phyloP scores from a whole-genome alignment of 805 yeast species.

The Monosporozyma siamensis region DNA sequence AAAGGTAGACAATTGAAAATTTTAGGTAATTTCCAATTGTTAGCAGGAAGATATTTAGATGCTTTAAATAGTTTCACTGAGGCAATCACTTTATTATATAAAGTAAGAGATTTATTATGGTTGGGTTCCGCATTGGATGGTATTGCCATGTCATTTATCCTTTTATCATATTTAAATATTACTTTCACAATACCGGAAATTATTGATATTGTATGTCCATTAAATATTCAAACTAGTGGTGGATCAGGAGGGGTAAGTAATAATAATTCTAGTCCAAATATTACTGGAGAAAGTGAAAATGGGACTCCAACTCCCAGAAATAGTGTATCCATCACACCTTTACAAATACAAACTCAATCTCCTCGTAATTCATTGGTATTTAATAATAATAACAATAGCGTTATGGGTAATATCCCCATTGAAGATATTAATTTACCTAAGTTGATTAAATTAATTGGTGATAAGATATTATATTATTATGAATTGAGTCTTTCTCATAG shows the following conservation, averaged over 20 bases:
- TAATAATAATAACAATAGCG: constrained; percentile 2
- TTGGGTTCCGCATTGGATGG: constrained; percentile 82
- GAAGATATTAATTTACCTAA: constrained; percentile 28
- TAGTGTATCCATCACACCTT: constrained; percentile 18
- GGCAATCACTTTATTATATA: constrained; percentile 48
- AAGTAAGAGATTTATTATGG: constrained; percentile 75
- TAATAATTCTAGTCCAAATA: constrained; percentile 4
- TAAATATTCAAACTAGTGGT: constrained; percentile 12
- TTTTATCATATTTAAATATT: constrained; percentile 44
- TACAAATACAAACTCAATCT: constrained; percentile 35
- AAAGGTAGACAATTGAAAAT: constrained; percentile 69
- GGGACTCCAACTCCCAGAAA: constrained; percentile 12
- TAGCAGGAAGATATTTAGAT: constrained; percentile 69
- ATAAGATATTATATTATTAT: constrained; percentile 36
- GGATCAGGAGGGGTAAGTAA: background rate
- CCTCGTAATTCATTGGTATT: constrained; percentile 38
- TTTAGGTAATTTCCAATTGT: constrained; percentile 62
- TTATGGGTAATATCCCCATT: constrained; percentile 13
- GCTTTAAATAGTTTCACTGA: constrained; percentile 72
- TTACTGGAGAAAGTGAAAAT: background rate
- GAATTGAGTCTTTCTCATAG: constrained; percentile 44
- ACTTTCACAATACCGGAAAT: constrained; percentile 26
- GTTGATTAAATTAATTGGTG: constrained; percentile 32
- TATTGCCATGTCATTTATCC: constrained; percentile 52
- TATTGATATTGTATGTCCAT: constrained; percentile 30